Base-by-base conservation (phyloP, 768 basidiomycete genomes). In the Amyloporia xantha region DNA sequence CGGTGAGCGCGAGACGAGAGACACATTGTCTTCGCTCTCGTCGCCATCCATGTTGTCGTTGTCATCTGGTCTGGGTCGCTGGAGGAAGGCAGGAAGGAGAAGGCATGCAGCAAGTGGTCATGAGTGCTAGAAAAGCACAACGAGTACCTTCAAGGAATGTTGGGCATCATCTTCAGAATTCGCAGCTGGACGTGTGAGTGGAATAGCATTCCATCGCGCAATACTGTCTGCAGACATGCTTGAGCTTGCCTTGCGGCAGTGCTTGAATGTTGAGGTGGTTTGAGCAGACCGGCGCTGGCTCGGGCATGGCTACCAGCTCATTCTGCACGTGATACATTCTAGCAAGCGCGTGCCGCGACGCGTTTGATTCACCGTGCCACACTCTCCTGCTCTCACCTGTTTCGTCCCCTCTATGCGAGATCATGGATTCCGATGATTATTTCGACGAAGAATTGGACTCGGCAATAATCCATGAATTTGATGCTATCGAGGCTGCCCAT, bases 391-490 rank as follows among this genome's bases (percentile, higher is more conserved):
- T 33, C 30, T 33, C 30, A 33, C 30, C n/a, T n/a, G n/a, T n/a
- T 39, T 39, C 38, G 10, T 39, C 17, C 30, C 30, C 9, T 33
- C 30, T 7, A 7, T 33, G 30, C 7, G 9, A 7, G n/a, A 20
- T 57, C 52, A 87, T 90, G 86, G 85, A 81, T 70, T 87, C 84
- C 28, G 86, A 87, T 68, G 82, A 74, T 36, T 87, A 82, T 60
- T 90, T 85, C 61, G 77, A 78, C 53, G 81, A 80, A 52, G 82
- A 84, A 3, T 56, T 66, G 25, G 75, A 88, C 64, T 75, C 75
- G 38, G 76, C 73, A 28, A 73, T 77, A 2, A 59, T 88, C 5
- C 66, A 74, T 30, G 73, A 84, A 58, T 71, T 91, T 20, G 82
- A 86, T 59, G 74, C 78, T 17, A 81, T 91, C 39, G 86, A 91